Evolutionary conservation across 345 rosid genomes (phyloP), one percentile per base, ranked within the genome.

Genomic region (Gossypium ekmanianum): DNA sequence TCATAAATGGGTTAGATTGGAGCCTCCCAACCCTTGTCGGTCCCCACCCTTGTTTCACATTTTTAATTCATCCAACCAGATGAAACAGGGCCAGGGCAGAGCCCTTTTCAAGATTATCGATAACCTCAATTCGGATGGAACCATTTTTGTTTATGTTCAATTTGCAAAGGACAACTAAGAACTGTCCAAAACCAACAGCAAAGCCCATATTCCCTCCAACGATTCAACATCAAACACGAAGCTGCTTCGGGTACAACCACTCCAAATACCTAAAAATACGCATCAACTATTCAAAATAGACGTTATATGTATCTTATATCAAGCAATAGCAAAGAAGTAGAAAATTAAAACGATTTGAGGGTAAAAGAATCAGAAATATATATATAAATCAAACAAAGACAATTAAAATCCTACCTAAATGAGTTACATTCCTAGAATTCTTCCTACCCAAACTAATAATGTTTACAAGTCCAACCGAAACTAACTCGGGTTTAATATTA

Each of bases 341-440:
- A 29, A 29, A 29, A 29, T 18, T 3, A 12, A 67, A 67, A 44
- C 4, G 4, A 18, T 10, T 45, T 6, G 14, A 8, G 71, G 51
- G 55, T 16, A 17, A 54, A 16, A 54, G 34, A 58, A 24, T 58
- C 34, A 39, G 61, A 58, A 58, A 55, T 0, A 24, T 17, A 8
- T 9, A 17, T 22, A 34, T 58, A 4, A 43, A 73, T 41, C 34
- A 48, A 3, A 22, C 14, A 10, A 47, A 26, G 52, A 58, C 62
- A 58, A 29, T 73, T 74, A 44, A 22, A 84, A 78, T 74, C 27
- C 64, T 20, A 50, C 72, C 70, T 84, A 68, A 72, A 83, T 78
- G 76, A 70, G 81, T 76, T 77, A 69, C 85, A 77, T 75, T 76
- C 79, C 13, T 22, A 48, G 20, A 22, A 78, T 34, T 34, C 39